Evolutionary conservation across 495 filamentous ascomycete species (phyloP).

Genomic region (Podospora fimiseda): DNA sequence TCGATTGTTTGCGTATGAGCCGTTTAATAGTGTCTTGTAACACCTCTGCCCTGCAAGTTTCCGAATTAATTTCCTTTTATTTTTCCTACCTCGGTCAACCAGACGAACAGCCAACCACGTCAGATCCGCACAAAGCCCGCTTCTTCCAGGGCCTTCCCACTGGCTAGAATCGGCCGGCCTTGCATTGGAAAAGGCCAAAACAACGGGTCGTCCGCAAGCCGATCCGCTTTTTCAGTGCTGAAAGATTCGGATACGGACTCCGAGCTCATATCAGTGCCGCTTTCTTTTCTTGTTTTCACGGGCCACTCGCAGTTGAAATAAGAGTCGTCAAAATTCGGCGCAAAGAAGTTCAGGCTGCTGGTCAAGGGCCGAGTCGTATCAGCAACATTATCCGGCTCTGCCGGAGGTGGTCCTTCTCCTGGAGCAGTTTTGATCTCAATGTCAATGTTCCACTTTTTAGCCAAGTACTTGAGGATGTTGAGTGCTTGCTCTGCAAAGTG

Average conservation of each 20-base stretch:
- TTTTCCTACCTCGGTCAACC: not conserved
- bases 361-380: conserved; percentile 31
- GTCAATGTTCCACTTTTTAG: conserved; percentile 52
- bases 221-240: conserved; percentile 11
- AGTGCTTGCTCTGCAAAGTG: conserved; percentile 52
- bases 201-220: conserved; percentile 37
- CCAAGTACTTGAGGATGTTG: conserved; percentile 50
- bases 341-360: conserved; percentile 46
- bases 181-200: conserved; percentile 54
- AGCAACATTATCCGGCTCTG: conserved; percentile 13
- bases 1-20: not conserved
- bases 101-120: not conserved
- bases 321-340: conserved; percentile 37
- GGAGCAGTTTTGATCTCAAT: conserved; percentile 30
- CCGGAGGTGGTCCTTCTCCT: not conserved
- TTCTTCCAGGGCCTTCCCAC: conserved; percentile 35
- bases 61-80: not conserved
- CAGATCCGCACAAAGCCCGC: conserved; percentile 40
- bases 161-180: conserved; percentile 44
- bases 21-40: not conserved
- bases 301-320: conserved; percentile 37
- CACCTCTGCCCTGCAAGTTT: not conserved
- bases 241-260: conserved; percentile 1
- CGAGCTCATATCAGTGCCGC: conserved; percentile 6
- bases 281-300: not conserved